phyloP scores from a whole-genome alignment of 306 rosid species.

The Arachis hypogaea region DNA sequence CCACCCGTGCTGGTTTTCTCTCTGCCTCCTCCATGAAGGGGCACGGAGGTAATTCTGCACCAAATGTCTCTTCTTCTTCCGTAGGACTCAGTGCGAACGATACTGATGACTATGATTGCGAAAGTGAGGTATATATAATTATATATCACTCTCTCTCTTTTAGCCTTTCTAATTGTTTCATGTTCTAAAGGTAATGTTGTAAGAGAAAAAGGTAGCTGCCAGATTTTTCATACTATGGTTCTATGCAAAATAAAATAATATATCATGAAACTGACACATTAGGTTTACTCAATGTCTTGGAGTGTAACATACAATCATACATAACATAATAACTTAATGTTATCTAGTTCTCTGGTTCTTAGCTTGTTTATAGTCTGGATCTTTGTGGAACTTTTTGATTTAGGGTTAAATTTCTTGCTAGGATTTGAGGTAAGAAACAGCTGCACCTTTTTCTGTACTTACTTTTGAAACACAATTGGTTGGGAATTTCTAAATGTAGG shows the following conservation, averaged over 20 bases:
- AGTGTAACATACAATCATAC: too few species aligned
- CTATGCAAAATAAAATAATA: not conserved
- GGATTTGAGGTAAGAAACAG: not conserved
- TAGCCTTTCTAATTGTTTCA: too few species aligned
- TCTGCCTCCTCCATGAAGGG: constrained; percentile 3
- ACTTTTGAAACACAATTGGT: constrained; percentile 2
- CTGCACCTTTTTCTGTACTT: not conserved
- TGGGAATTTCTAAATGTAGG: constrained; percentile 49
- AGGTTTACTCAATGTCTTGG: not conserved
- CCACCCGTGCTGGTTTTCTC: constrained; percentile 15
- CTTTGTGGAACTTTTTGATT: constrained; percentile 25
- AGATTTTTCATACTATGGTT: not conserved
- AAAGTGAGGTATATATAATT: constrained; percentile 66
- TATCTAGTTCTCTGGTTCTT: not conserved
- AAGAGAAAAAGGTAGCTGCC: not conserved
- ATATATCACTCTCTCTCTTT: too few species aligned
- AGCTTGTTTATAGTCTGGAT: constrained; percentile 7
- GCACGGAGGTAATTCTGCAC: constrained; percentile 30
- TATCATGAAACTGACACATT: not conserved
- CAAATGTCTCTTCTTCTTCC: constrained; percentile 62
- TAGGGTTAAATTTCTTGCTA: constrained; percentile 9
- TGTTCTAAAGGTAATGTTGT: constrained; percentile 12
- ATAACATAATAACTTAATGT: not conserved
- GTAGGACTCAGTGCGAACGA: constrained; percentile 62
- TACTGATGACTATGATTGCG: constrained; percentile 80